phyloP scores from a whole-genome alignment of 352 stramenopile species.

The Phytopythium cucurbitacearum region DNA sequence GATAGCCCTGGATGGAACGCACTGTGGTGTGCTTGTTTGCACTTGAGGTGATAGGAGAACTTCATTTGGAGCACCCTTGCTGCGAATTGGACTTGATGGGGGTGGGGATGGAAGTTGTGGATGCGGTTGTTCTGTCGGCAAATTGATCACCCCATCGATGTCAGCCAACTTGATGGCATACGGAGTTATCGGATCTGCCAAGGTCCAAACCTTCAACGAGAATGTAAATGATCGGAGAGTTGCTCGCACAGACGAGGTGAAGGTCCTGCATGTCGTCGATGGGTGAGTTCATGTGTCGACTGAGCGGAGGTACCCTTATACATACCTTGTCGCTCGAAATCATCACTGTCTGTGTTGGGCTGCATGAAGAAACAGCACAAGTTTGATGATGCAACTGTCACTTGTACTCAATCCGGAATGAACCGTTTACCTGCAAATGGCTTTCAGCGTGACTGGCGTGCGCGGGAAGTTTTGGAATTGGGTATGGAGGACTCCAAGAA shows the following conservation, averaged over 20 bases:
- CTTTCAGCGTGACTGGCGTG: constrained; percentile 21
- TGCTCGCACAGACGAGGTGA: constrained; percentile 14
- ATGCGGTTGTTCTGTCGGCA: neutral
- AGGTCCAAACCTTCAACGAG: constrained; percentile 19
- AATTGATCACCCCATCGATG: too few relatives aligned
- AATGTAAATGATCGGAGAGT: constrained; percentile 17
- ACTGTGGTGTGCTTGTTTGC: too few relatives aligned
- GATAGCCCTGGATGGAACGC: neutral
- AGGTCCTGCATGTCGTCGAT: constrained; percentile 14
- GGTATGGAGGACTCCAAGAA: constrained; percentile 28
- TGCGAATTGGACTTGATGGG: neutral
- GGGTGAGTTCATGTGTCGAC: neutral
- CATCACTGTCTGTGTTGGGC: constrained; percentile 15
- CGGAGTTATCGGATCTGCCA: neutral
- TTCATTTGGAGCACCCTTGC: neutral
- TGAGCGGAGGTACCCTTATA: neutral
- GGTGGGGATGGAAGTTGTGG: neutral
- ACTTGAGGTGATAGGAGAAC: neutral
- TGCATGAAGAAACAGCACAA: constrained; percentile 3
- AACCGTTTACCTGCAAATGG: constrained; percentile 30
- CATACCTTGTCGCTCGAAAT: constrained; percentile 21
- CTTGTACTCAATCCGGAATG: neutral
- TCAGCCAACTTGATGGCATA: neutral
- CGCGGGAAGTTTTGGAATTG: constrained; percentile 34
- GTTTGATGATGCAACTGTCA: neutral